phyloP scores from a whole-genome alignment of 257 asterid genomes.

The Solanum sejunctum region DNA sequence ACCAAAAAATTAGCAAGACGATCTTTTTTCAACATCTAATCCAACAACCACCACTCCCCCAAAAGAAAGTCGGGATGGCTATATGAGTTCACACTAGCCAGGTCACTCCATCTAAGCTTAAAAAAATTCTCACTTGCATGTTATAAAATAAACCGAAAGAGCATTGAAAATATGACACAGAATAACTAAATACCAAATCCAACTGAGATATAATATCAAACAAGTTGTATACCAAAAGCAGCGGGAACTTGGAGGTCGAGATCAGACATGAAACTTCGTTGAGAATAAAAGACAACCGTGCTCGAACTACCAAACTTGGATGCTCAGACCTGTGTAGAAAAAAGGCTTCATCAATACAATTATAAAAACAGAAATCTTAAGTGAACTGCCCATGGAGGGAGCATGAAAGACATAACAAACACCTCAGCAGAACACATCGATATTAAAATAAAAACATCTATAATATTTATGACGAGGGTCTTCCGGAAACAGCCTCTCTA shows the following conservation, averaged over 20 bases:
- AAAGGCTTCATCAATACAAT: not conserved
- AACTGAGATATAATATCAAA: not conserved
- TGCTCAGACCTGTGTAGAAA: conserved; percentile 26
- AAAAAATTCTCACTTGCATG: not conserved
- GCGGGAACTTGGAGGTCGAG: conserved; percentile 45
- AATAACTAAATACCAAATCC: not conserved
- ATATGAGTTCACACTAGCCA: not conserved
- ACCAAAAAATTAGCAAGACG: not conserved
- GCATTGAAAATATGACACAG: not conserved
- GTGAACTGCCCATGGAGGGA: not conserved
- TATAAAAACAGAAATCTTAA: not conserved
- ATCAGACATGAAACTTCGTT: conserved; percentile 54
- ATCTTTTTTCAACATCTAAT: not conserved
- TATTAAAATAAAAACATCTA: not conserved
- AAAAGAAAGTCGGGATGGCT: not conserved
- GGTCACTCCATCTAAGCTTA: not conserved
- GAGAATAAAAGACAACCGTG: conserved; percentile 7
- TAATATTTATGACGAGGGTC: too few species aligned
- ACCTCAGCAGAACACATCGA: not conserved
- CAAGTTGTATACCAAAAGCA: conserved; percentile 29
- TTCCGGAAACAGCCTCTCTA: too few species aligned
- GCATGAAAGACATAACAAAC: not conserved
- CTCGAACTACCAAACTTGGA: conserved; percentile 7
- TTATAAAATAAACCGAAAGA: not conserved
- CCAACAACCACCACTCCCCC: not conserved